A percentile compares a stretch with the other conserved stretches of the same genome.
Evolutionary conservation across 2,329 filamentous ascomycete species (phyloP).

Genomic region (Drechslerella coelobrocha): DNA sequence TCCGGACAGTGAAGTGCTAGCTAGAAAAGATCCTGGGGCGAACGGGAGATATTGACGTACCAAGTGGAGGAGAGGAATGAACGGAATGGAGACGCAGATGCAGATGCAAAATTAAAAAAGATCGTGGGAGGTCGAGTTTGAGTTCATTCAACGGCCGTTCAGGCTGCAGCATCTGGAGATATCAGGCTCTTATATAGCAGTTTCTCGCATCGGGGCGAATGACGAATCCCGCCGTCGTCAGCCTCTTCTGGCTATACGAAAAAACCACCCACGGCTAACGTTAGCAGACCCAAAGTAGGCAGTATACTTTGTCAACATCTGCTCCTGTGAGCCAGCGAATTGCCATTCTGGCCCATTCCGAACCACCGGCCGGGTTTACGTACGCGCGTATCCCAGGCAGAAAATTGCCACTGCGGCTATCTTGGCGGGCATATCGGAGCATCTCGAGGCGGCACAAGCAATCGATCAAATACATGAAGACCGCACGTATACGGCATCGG

Average conservation of each 20-base stretch:
- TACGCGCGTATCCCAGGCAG: background rate
- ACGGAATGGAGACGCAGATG: background rate
- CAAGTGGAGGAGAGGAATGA: background rate
- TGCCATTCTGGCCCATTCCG: background rate
- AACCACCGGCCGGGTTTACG: background rate
- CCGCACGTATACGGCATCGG: no score
- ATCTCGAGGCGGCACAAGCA: constrained; percentile 6
- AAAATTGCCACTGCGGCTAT: no score
- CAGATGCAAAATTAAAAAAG: background rate
- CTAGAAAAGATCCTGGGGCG: background rate
- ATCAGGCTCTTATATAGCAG: background rate
- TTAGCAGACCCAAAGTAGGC: no score
- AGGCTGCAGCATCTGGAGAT: background rate
- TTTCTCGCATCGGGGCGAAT: constrained; percentile 2
- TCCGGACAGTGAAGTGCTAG: no score
- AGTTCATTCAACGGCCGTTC: background rate
- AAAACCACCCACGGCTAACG: no score
- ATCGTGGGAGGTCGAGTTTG: background rate
- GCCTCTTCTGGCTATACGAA: background rate
- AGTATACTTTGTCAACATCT: background rate
- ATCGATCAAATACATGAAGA: background rate
- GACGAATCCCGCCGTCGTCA: constrained; percentile 32
- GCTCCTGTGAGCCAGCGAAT: background rate
- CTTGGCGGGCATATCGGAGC: no score
- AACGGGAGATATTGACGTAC: background rate